These are phyloP conservation scores for Kluyveromyces marxianus DNA, from an alignment of 1,139 yeast species.

Conservation along the genomic window DNA sequence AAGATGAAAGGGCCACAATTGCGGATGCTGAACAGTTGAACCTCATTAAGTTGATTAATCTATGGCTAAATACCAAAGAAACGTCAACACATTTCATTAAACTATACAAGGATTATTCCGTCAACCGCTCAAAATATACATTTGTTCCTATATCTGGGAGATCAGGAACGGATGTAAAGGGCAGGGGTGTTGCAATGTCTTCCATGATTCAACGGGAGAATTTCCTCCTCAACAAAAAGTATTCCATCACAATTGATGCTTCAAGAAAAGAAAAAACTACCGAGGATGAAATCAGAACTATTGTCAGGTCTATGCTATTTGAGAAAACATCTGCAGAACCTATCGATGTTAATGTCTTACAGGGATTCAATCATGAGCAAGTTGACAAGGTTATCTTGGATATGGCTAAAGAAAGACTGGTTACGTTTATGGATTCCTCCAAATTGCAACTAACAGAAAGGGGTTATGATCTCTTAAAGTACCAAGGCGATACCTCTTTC, in stretches of 20 bases:
- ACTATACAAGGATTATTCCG: slow-evolving; percentile 21
- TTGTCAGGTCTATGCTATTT: slow-evolving; percentile 25
- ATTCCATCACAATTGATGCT: slow-evolving; percentile 6
- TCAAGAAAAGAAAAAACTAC: slow-evolving; percentile 3
- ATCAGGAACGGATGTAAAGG: not conserved
- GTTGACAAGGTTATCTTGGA: slow-evolving; percentile 28
- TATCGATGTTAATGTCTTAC: slow-evolving; percentile 19
- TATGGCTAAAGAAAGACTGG: slow-evolving; percentile 29
- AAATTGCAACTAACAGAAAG: slow-evolving; percentile 23
- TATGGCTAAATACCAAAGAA: slow-evolving; percentile 25
- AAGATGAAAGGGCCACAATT: slow-evolving; percentile 23
- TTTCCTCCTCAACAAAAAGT: slow-evolving; percentile 22
- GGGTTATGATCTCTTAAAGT: slow-evolving; percentile 19
- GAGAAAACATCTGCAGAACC: slow-evolving; percentile 16
- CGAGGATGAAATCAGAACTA: slow-evolving; percentile 23
- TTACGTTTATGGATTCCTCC: slow-evolving; percentile 22
- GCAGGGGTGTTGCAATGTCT: slow-evolving; percentile 22
- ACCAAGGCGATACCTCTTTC: slow-evolving; percentile 17
- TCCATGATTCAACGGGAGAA: slow-evolving; percentile 31
- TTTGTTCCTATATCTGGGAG: slow-evolving; percentile 11
- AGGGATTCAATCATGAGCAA: slow-evolving; percentile 19
- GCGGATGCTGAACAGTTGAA: slow-evolving; percentile 27
- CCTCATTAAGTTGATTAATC: slow-evolving; percentile 18
- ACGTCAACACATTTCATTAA: slow-evolving; percentile 12
- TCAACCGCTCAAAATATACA: slow-evolving; percentile 22